Evolutionary conservation across 2,329 filamentous ascomycete species (phyloP).

Genomic region (Cephalotrichum gorgonifer): DNA sequence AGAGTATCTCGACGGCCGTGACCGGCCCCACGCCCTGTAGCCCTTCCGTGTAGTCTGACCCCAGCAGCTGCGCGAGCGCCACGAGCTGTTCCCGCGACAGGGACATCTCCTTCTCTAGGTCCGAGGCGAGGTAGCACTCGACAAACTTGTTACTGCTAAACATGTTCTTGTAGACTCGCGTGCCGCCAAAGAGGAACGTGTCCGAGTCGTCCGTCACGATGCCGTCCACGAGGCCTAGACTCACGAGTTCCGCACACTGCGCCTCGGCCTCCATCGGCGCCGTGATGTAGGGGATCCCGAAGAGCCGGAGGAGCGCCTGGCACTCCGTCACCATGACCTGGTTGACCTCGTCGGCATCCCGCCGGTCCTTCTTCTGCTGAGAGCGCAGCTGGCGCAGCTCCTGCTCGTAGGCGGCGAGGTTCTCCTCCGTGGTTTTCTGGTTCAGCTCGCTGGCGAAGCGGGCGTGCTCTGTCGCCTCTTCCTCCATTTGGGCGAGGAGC

Average conservation of each 20-base stretch:
- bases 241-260: slow-evolving; percentile 87
- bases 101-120: slow-evolving; percentile 82
- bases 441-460: slow-evolving; percentile 85
- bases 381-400: slow-evolving; percentile 77
- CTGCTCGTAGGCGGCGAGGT: slow-evolving; percentile 69
- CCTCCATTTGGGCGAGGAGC: slow-evolving; percentile 72
- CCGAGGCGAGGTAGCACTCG: slow-evolving; percentile 79
- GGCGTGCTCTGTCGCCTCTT: slow-evolving; percentile 88
- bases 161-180: slow-evolving; percentile 98
- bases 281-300: slow-evolving; percentile 92
- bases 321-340: slow-evolving; percentile 95
- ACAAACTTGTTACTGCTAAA: slow-evolving; percentile 98
- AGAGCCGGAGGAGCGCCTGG: slow-evolving; percentile 78
- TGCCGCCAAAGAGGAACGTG: slow-evolving; percentile 93
- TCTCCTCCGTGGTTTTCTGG: slow-evolving; percentile 58
- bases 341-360: slow-evolving; percentile 94
- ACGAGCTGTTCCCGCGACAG: slow-evolving; percentile 83
- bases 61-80: slow-evolving; percentile 78
- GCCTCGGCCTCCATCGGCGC: slow-evolving; percentile 99
- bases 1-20: slow-evolving; percentile 86
- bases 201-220: slow-evolving; percentile 97
- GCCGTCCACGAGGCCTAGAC: slow-evolving; percentile 81
- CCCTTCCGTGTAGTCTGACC: slow-evolving; percentile 91
- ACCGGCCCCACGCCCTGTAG: slow-evolving; percentile 86
- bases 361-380: slow-evolving; percentile 94